Base-by-base conservation (phyloP, 2,329 filamentous ascomycete genomes). In the Colletotrichum cereale region DNA sequence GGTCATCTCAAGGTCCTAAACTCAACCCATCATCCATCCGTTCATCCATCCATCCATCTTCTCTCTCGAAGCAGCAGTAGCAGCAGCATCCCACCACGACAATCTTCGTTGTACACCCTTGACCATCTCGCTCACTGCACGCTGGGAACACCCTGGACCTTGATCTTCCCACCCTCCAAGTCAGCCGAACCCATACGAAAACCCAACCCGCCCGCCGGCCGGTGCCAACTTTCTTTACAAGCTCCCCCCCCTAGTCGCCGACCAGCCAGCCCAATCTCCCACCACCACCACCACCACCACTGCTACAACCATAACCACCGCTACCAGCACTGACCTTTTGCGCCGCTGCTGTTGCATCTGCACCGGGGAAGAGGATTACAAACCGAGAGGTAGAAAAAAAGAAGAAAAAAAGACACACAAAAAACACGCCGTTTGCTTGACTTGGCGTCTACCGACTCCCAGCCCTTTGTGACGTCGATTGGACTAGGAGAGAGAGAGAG, bases 211-310 rank as follows among this genome's bases (percentile, higher is more conserved):
- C 67, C 67, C 31, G 24, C 18, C 67, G 48, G 62, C 68, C 64
- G 65, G 50, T 71, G 68, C 64, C 65, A 71, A 68, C 68, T 67
- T 68, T 71, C 58, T 63, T 63, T 48, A 44, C 65, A 63, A 71
- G 65, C 65, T 53, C 5, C 65, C 65, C 55, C 52, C 31, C 57
- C 57, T 31, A 29, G 48, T 34, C 24, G 36, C 67, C 42, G 48
- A 31, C 42, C 42, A 14, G 42, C 31, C 58, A 50, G 44, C 60
- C 58, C 34, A 62, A 62, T 48, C 47, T 53, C 26, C 61, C 61
- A 53, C 34, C 34, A 53, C 50, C 26, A 47, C 18, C 42, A 47
- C n/a, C n/a, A 50, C 38, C 12, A 42, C 18, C 12, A 42, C 24
- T 4, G 18, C 24, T 11, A 16, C 3, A 7, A 16, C 24, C 26